Percentiles rank a stretch among this genome's conserved stretches.
phyloP scores from a whole-genome alignment of 768 basidiomycete species.

The Lepiota brunneoincarnata region DNA sequence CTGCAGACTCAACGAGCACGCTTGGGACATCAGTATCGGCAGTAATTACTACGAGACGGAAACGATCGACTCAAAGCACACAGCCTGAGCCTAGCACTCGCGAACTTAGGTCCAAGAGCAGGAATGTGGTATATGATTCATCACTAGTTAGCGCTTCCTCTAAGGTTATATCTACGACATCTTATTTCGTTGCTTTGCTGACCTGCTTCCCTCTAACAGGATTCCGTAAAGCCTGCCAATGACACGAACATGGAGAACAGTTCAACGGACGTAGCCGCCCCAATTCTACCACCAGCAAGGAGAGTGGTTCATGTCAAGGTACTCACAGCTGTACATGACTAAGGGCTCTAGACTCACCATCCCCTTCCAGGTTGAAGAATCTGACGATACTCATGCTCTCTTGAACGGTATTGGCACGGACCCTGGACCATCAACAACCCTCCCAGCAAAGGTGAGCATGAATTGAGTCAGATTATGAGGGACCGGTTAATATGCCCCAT shows the following conservation, averaged over 20 bases:
- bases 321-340: background rate
- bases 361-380: conserved; percentile 33
- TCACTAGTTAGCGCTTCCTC: conserved; percentile 37
- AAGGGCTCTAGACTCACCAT: background rate
- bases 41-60: conserved; percentile 30
- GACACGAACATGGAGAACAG: conserved; percentile 7
- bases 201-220: conserved; percentile 5
- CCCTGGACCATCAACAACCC: conserved; percentile 18
- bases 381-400: conserved; percentile 21
- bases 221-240: conserved; percentile 11
- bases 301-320: conserved; percentile 34
- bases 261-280: background rate
- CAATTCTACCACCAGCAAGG: conserved; percentile 1
- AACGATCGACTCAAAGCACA: conserved; percentile 27
- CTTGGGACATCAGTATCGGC: conserved; percentile 28
- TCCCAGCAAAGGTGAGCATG: conserved; percentile 20
- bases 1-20: conserved; percentile 24
- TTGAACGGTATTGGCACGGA: conserved; percentile 11
- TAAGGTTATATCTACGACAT: conserved; percentile 23
- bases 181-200: background rate
- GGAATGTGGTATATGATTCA: conserved; percentile 36
- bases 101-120: conserved; percentile 43
- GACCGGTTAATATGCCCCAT: background rate
- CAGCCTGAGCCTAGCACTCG: conserved; percentile 33
- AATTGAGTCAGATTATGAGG: background rate